Evolutionary conservation across 352 stramenopile species (phyloP).

Genomic region (Phytophthora macrochlamydospora): DNA sequence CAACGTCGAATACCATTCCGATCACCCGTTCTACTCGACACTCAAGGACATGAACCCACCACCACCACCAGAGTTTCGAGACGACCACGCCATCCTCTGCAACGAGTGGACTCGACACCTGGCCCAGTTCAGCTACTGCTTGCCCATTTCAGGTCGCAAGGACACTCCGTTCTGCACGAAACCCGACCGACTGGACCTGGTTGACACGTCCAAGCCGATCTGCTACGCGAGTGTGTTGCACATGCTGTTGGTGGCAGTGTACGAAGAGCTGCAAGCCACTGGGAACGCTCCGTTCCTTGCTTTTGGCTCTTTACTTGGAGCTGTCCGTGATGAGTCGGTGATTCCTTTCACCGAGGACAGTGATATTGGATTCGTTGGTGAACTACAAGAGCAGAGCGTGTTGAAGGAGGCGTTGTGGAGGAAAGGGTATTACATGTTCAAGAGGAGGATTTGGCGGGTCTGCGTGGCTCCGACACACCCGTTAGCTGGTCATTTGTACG

Average conservation of each 20-base stretch:
- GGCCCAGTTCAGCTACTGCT: constrained; percentile 32
- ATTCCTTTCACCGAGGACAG: constrained; percentile 57
- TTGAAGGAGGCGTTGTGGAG: constrained; percentile 18
- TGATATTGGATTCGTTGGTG: constrained; percentile 43
- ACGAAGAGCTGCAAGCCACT: constrained; percentile 38
- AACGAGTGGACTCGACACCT: constrained; percentile 2
- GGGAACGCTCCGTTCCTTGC: constrained; percentile 33
- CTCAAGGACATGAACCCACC: constrained; percentile 4
- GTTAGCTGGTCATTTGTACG: constrained; percentile 37
- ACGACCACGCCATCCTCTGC: constrained; percentile 23
- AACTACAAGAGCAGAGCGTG: constrained; percentile 4
- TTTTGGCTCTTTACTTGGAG: constrained; percentile 51
- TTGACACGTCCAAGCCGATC: constrained; percentile 25
- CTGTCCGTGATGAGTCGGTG: constrained; percentile 45
- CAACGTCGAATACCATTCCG: constrained; percentile 17
- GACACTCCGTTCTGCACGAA: constrained; percentile 45
- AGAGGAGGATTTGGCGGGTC: constrained; percentile 32
- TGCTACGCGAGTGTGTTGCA: constrained; percentile 60
- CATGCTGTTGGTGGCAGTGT: constrained; percentile 61
- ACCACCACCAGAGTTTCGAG: constrained; percentile 25
- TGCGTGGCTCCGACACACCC: constrained; percentile 43
- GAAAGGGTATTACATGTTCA: constrained; percentile 54
- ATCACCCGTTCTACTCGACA: constrained; percentile 21
- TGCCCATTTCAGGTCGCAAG: constrained; percentile 53
- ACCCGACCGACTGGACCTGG: constrained; percentile 53